Conservation (phyloP, 139 green algal genomes). For the Chlamydomonas eustigma region DNA sequence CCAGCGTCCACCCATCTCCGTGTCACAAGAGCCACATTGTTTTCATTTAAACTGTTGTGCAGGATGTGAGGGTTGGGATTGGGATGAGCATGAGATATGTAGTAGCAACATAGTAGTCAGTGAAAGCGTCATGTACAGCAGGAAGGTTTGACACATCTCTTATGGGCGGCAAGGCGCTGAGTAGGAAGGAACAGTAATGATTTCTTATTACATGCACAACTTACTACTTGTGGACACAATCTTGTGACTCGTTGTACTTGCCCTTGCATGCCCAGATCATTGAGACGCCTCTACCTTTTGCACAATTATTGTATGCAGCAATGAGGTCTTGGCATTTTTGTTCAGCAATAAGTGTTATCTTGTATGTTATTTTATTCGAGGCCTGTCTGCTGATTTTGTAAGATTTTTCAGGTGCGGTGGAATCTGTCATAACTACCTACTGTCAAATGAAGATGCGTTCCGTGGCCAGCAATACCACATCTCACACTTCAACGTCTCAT, state of each 20-base stretch:
- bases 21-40: conserved; percentile 18
- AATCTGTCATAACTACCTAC: too few species aligned
- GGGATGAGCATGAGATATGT: neutral
- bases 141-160: neutral
- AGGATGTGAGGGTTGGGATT: too few species aligned
- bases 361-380: conserved; percentile 14
- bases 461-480: too few species aligned
- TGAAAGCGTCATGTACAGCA: neutral
- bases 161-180: too few species aligned
- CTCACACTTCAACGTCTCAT: too few species aligned
- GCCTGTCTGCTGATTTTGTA: conserved; percentile 9
- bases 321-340: conserved; percentile 16
- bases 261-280: conserved; percentile 21
- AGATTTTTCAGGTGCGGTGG: too few species aligned
- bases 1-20: conserved; percentile 26
- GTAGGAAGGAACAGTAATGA: too few species aligned
- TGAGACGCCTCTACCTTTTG: conserved; percentile 17
- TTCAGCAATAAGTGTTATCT: conserved; percentile 11
- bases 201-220: too few species aligned
- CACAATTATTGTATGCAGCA: conserved; percentile 18
- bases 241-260: conserved; percentile 20
- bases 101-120: neutral
- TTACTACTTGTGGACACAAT: conserved; percentile 28
- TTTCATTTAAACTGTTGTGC: conserved; percentile 28
- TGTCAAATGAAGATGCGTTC: too few species aligned